Evolutionary conservation across 2,329 filamentous ascomycete species (phyloP), one percentile per base, ranked within the genome.

Genomic region (Paracoccidioides brasiliensis): DNA sequence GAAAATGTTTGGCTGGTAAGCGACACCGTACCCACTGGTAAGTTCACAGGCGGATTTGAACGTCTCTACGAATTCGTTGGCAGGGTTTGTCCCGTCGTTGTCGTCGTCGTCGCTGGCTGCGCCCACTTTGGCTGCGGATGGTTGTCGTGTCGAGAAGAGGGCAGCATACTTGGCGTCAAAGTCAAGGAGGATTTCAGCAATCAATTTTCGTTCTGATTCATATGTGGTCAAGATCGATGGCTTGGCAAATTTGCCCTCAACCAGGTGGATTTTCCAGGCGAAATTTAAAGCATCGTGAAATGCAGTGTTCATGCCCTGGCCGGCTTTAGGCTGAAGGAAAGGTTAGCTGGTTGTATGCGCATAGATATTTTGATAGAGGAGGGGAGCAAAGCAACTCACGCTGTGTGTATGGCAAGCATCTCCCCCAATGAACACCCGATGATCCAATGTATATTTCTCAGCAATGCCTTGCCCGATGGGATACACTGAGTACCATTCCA

Each of bases 11-110:
- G 86, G 78, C 60, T 84, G 80, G 74, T 95, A 95, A 35, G 83
- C 85, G 28, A 95, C 89, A 58, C 90, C 90, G 68, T 95, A 95
- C 56, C 90, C 90, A 60, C 86, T 90, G 9, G 90, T 95, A 70
- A 95, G 95, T 66, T 93, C 89, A 75, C 90, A 95, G 35, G 83
- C 83, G 56, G 88, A 87, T 69, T 95, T 95, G 78, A 95, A 95
- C 0, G 85, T 89, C 73, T 85, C 85, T 67, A 95, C 82, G 67
- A 96, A 95, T 9, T 86, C 82, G 65, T 90, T 90, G 12, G 28
- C 28, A 10, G 5, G 40, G 37, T 14, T 41, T 56, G 72, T 67
- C 53, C 70, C 67, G 2, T 53, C 64, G 37, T 22, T 22, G 22
- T 59, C 61, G 30, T 66, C 66, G 30, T 58, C 60, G 54, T 62